A percentile compares a stretch with the other conserved stretches of the same genome.
These are phyloP conservation scores for Aureobasidium sp. DNA, from an alignment of 2,329 filamentous ascomycete species.

Conservation along the genomic window DNA sequence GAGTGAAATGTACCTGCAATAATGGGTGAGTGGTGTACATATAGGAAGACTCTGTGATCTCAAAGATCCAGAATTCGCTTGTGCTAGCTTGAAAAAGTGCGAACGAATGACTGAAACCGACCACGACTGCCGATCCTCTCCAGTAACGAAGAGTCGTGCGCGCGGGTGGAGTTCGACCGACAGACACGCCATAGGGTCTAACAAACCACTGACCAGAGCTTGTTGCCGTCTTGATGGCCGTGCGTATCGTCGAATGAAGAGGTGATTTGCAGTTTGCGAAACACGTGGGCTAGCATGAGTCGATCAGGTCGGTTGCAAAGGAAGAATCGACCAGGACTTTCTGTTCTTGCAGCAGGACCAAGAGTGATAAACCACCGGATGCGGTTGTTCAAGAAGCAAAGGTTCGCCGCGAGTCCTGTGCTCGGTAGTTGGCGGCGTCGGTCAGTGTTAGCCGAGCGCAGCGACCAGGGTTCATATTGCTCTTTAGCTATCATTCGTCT, in stretches of 20 bases:
- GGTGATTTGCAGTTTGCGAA: neutral
- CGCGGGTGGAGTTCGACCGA: neutral
- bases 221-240: neutral
- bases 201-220: slow-evolving; percentile 7
- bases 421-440: slow-evolving; percentile 4
- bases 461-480: slow-evolving; percentile 8
- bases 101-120: neutral
- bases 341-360: neutral
- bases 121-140: neutral
- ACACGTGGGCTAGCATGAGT: neutral
- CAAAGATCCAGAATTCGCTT: neutral
- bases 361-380: neutral
- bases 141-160: neutral
- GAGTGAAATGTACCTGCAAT: too few relatives aligned
- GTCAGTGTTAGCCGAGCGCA: slow-evolving; percentile 5
- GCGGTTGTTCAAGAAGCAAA: neutral
- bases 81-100: neutral
- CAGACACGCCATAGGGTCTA: neutral
- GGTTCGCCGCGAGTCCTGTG: slow-evolving; percentile 2
- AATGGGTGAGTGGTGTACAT: neutral
- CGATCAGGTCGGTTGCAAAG: neutral
- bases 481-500: neutral
- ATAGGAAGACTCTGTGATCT: neutral
- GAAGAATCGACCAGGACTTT: neutral
- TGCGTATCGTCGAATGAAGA: neutral